A percentile compares a stretch with the other conserved stretches of the same genome.
phyloP scores from a whole-genome alignment of 495 filamentous ascomycete species.

The Mytilinidion resinicola region DNA sequence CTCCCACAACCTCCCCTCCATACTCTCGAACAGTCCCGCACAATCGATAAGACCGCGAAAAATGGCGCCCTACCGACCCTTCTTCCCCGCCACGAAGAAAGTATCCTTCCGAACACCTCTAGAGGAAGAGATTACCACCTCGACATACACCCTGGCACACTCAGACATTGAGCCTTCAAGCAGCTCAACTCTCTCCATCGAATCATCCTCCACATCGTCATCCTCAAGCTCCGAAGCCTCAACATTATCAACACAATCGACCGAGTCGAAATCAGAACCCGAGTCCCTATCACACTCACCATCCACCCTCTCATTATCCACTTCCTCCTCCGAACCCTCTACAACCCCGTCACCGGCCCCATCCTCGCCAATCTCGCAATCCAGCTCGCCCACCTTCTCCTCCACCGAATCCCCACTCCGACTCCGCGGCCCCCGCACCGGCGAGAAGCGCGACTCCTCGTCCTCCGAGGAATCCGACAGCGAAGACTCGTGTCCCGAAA shows the following conservation, averaged over 20 bases:
- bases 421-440: conserved; percentile 19
- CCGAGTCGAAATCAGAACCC: neutral
- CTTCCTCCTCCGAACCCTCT: neutral
- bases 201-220: conserved; percentile 5
- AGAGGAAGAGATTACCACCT: conserved; percentile 51
- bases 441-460: conserved; percentile 41
- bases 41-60: conserved; percentile 32
- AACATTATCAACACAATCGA: conserved; percentile 1
- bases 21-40: conserved; percentile 35
- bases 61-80: conserved; percentile 41
- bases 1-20: conserved; percentile 33
- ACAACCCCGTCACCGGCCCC: neutral
- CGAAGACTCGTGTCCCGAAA: conserved; percentile 41
- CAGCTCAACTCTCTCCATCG: conserved; percentile 23
- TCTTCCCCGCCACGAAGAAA: conserved; percentile 54
- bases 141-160: conserved; percentile 48
- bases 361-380: conserved; percentile 7
- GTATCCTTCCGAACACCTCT: conserved; percentile 49
- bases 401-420: conserved; percentile 19
- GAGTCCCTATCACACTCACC: conserved; percentile 8
- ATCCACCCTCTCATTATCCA: neutral
- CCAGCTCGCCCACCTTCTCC: conserved; percentile 9
- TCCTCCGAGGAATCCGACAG: conserved; percentile 41
- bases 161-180: conserved; percentile 41
- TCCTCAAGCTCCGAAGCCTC: conserved; percentile 3